Base-by-base conservation (phyloP, 2,329 filamentous ascomycete genomes). In the Colletotrichum sp. region DNA sequence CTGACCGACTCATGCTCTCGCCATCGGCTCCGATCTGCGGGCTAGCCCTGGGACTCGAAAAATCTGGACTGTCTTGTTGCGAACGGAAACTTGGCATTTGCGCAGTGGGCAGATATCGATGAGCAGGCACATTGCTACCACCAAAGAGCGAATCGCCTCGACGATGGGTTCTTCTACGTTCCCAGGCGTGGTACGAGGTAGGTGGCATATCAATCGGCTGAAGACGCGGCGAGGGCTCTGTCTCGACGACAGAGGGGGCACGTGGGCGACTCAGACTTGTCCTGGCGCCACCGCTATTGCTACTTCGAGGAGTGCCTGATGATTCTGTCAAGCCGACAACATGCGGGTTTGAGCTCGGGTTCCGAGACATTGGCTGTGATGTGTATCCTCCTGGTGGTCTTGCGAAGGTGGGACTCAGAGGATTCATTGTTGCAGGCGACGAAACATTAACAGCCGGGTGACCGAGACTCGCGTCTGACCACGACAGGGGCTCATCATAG, bases 351-450 rank as follows among this genome's bases (percentile, higher is more conserved):
- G 76, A 82, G 57, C 88, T 88, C 1, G 84, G 79, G 75, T 89
- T 82, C 5, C 88, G 86, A 3, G 87, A 88, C 87, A 90, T 89
- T 7, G 89, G 88, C 76, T 89, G 86, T 9, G 88, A 89, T 30
- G 86, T 84, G 79, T 90, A 89, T 6, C 87, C 88, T n/a, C 57
- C 65, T 13, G 73, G 73, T 24, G 83, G 79, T 0, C 81, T 80
- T n/a, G 65, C 36, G 7, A 68, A 32, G 2, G 78, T 78, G 39
- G 80, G 75, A 55, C 81, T 80, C 77, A 79, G 80, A 79, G 34
- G 15, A 15, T 28, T 57, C 10, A 57, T 62, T 7, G 63, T 68
- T 16, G 78, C 68, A n/a, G 81, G 75, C 68, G 76, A 80, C 71
- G 79, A 81, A 66, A 81, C 68, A 8, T 78, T 79, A 28, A 78